Evolutionary conservation across 176 grass and related monocot genomes (phyloP).

Genomic region (Echinochloa phyllopogon): DNA sequence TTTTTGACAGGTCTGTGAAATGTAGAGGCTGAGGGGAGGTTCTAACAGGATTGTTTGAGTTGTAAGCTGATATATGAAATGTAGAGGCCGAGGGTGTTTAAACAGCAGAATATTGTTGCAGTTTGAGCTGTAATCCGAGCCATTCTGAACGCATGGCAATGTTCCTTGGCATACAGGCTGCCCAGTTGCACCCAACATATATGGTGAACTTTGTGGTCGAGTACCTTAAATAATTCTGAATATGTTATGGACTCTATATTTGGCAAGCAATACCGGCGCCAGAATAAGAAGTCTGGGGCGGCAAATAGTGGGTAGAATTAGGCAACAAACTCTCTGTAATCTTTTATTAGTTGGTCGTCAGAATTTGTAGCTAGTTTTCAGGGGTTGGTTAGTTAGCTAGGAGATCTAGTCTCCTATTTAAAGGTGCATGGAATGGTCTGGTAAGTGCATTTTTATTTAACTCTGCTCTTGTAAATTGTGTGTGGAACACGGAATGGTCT

Average conservation of each 20-base stretch:
- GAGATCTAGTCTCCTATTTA: too few relatives aligned
- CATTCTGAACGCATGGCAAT: not conserved
- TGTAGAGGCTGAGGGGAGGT: conserved; percentile 12
- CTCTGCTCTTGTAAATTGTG: too few relatives aligned
- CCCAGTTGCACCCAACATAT: not conserved
- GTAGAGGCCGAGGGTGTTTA: not conserved
- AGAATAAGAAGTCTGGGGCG: too few relatives aligned
- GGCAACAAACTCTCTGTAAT: too few relatives aligned
- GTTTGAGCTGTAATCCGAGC: not conserved
- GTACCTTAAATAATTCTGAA: not conserved
- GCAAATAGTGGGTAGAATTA: too few relatives aligned
- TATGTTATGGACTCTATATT: too few relatives aligned
- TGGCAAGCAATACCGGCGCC: too few relatives aligned
- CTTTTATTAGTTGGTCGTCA: too few relatives aligned
- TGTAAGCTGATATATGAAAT: not conserved
- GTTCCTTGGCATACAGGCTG: not conserved
- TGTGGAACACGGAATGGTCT: too few relatives aligned
- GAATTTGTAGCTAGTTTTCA: too few relatives aligned
- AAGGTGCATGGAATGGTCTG: not conserved
- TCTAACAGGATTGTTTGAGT: not conserved
- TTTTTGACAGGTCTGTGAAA: not conserved
- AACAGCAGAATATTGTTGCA: not conserved
- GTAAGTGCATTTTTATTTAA: not conserved
- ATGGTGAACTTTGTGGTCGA: not conserved
- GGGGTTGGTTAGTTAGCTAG: too few relatives aligned